phyloP scores from a whole-genome alignment of 371 early-diverging fungal genomes.

The Mucor indicus region DNA sequence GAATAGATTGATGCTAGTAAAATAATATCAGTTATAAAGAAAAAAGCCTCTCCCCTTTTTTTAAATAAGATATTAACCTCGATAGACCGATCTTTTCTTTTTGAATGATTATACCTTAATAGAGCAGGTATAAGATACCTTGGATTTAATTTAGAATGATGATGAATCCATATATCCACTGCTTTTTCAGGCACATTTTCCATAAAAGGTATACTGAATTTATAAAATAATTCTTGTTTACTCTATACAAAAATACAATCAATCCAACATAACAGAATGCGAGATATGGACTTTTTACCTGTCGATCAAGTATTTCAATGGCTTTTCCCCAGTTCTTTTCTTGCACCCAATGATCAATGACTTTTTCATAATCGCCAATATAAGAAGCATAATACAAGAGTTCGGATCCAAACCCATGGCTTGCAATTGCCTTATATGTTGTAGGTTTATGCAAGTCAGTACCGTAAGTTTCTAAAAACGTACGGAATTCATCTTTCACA shows the following conservation, averaged over 20 bases:
- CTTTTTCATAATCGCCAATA: conserved; percentile 78
- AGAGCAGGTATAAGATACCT: conserved; percentile 86
- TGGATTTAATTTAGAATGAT: conserved; percentile 76
- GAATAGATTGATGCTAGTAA: conserved; percentile 77
- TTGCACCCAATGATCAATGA: conserved; percentile 78
- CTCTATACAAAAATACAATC: conserved; percentile 35
- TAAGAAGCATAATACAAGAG: conserved; percentile 74
- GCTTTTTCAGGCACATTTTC: conserved; percentile 76
- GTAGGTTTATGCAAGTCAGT: conserved; percentile 61
- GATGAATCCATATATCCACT: conserved; percentile 83
- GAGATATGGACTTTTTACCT: conserved; percentile 37
- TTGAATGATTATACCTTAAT: conserved; percentile 69
- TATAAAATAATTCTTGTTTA: conserved; percentile 78
- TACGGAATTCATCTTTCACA: conserved; percentile 65
- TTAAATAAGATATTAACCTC: conserved; percentile 18
- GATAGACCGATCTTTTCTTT: conserved; percentile 12
- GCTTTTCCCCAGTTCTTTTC: conserved; percentile 74
- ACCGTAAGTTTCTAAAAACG: conserved; percentile 69
- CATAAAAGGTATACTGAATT: conserved; percentile 80
- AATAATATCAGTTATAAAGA: background rate
- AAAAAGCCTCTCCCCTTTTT: no score
- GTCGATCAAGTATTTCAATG: conserved; percentile 69
- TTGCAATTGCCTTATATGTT: conserved; percentile 74
- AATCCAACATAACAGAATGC: background rate
- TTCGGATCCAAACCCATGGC: conserved; percentile 79